Conservation (phyloP, 305 asterid genomes). For the Coffea humblotiana region DNA sequence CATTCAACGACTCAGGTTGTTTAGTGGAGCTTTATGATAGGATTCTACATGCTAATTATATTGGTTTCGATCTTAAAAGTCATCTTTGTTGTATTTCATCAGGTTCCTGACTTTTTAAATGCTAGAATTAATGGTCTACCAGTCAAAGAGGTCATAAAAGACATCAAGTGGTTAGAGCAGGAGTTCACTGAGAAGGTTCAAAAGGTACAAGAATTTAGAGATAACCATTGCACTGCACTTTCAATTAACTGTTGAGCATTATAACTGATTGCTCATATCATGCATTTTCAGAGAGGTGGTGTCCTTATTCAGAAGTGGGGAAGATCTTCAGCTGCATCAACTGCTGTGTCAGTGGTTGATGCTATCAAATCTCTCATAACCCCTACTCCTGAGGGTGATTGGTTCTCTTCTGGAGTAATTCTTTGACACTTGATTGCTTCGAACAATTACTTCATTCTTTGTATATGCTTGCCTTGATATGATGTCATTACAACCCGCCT, state of each 20-base stretch:
- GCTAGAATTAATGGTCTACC: constrained; percentile 80
- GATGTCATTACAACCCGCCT: not conserved
- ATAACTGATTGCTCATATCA: constrained; percentile 9
- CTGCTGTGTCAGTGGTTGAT: constrained; percentile 88
- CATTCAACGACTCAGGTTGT: constrained; percentile 97
- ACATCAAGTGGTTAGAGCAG: constrained; percentile 85
- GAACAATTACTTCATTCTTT: not conserved
- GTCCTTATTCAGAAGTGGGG: constrained; percentile 97
- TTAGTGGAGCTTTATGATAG: not conserved
- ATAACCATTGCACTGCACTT: not conserved
- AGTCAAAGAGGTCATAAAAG: constrained; percentile 81
- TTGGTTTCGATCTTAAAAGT: not conserved
- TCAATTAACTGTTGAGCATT: not conserved
- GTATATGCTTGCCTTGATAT: not conserved
- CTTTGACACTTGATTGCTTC: constrained; percentile 11
- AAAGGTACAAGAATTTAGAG: constrained; percentile 44
- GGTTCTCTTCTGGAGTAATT: constrained; percentile 96
- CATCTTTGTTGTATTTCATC: constrained; percentile 17
- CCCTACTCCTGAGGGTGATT: constrained; percentile 93
- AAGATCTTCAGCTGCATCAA: constrained; percentile 98
- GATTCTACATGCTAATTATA: not conserved
- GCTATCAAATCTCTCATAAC: constrained; percentile 90
- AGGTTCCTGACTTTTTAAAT: constrained; percentile 96
- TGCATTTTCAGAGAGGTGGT: constrained; percentile 87
- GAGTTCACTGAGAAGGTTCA: constrained; percentile 92